phyloP scores from a whole-genome alignment of 345 rosid genomes.

The Excoecaria cochinchinensis region DNA sequence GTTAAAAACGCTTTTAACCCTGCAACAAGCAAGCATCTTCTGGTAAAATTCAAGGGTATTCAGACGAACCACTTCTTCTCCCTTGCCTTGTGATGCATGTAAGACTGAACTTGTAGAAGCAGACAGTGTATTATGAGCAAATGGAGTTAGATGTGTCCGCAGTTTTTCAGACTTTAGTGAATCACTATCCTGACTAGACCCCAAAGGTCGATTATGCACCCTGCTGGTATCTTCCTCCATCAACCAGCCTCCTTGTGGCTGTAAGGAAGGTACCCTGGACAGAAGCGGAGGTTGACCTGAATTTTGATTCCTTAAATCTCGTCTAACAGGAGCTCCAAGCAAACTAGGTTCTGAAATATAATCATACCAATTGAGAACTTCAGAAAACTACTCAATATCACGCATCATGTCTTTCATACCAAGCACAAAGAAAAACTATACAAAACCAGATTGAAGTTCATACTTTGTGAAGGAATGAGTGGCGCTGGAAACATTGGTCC shows the following conservation, averaged over 20 bases:
- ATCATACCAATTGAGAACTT: constrained; percentile 14
- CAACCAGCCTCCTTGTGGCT: constrained; percentile 68
- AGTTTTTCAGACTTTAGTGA: constrained; percentile 47
- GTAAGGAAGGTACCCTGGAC: constrained; percentile 50
- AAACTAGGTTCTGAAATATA: constrained; percentile 68
- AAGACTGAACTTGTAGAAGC: constrained; percentile 41
- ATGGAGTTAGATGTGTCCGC: constrained; percentile 41
- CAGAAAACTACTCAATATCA: neutral
- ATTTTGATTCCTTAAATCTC: constrained; percentile 64
- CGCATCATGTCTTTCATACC: constrained; percentile 14
- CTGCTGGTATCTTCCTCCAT: constrained; percentile 57
- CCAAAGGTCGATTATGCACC: constrained; percentile 35
- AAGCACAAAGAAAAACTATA: constrained; percentile 1
- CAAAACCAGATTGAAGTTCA: constrained; percentile 19
- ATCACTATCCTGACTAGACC: constrained; percentile 41
- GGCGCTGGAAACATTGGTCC: constrained; percentile 42
- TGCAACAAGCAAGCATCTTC: constrained; percentile 1
- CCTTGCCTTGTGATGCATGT: constrained; percentile 50
- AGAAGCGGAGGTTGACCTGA: constrained; percentile 66
- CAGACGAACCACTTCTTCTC: constrained; percentile 61
- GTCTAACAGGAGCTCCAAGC: constrained; percentile 78
- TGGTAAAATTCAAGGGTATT: constrained; percentile 8
- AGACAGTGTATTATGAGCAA: constrained; percentile 38
- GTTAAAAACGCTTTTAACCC: constrained; percentile 1
- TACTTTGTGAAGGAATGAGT: constrained; percentile 68